Base-by-base conservation (phyloP, 1,284 basidiomycete species). In the Fomitopsis schrenkii region DNA sequence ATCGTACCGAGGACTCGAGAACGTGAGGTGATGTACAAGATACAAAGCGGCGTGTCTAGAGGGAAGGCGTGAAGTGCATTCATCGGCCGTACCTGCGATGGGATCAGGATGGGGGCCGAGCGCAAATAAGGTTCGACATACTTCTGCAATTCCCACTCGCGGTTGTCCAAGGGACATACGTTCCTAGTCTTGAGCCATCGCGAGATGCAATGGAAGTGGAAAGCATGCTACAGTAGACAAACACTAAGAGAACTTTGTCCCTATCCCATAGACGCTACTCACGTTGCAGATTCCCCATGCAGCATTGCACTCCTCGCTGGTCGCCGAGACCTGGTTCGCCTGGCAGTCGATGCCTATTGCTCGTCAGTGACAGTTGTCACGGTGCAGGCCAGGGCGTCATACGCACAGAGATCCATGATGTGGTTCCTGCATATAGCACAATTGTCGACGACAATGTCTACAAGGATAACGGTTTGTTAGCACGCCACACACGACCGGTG, bases 271-370 rank as follows among this genome's bases (percentile, higher is more conserved):
- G 2, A 33, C 22, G 40, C 19, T 10, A 22, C 91, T 64, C 71
- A 97, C 97, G 76, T 99, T 99, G 77, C 97, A 99, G 62, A 97
- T 96, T 63, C 97, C 97, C 97, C 97, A 99, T 1, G 97, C 97
- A 5, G 97, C 97, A 62, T 97, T 98, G 73, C 97, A 99, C 71
- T 98, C 97, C 72, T 98, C 97, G 68, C 89, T 95, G 12, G 94
- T 95, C 14, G 95, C 93, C 26, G 94, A 97, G 9, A 96, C 93
- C 76, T 98, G 97, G 77, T 99, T 99, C 42, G 97, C 97, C 76
- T 99, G 97, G 75, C 97, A 99, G 75, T 99, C 97, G 75, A 99
- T 99, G 80, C 97, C 96, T 98, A 70, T 5, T 62, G 42, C 60
- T 30, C 28, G 58, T 41, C 36, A 59, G 55, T 44, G 57, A 54